Conservation (phyloP, 2,329 filamentous ascomycete species). For the Alternaria triticimaculans region DNA sequence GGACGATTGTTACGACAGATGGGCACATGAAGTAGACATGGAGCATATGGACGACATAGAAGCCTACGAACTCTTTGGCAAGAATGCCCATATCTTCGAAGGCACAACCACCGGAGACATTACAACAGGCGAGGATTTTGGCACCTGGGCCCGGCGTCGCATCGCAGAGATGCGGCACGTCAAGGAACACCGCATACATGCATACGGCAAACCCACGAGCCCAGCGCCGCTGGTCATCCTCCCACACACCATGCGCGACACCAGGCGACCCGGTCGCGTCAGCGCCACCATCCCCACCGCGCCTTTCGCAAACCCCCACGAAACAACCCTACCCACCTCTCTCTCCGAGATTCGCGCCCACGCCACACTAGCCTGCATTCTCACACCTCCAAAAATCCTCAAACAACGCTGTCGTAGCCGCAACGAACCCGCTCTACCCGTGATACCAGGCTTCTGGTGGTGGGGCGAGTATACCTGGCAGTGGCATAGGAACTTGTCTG, state of each 20-base stretch:
- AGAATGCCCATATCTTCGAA: neutral
- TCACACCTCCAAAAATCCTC: neutral
- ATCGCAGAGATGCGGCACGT: conserved; percentile 15
- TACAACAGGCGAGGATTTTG: conserved; percentile 9
- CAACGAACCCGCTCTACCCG: neutral
- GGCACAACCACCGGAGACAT: neutral
- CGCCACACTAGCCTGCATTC: neutral
- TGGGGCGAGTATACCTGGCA: conserved; percentile 15
- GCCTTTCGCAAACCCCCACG: neutral
- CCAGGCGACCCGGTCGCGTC: neutral
- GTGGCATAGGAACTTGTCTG: conserved; percentile 18
- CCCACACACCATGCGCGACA: neutral
- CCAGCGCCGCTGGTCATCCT: neutral
- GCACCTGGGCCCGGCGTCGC: conserved; percentile 7
- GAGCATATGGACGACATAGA: conserved; percentile 2
- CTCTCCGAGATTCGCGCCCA: conserved; percentile 8
- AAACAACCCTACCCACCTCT: conserved; percentile 9
- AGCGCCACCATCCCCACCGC: neutral
- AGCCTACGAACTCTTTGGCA: conserved; percentile 1
- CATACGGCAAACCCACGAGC: neutral
- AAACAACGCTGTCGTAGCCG: neutral
- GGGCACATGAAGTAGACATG: neutral
- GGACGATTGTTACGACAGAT: neutral
- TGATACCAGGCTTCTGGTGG: conserved; percentile 6
- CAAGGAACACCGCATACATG: conserved; percentile 12